These are phyloP conservation scores for Termitomyces sp. DNA, from an alignment of 768 basidiomycete species.

Conservation along the genomic window DNA sequence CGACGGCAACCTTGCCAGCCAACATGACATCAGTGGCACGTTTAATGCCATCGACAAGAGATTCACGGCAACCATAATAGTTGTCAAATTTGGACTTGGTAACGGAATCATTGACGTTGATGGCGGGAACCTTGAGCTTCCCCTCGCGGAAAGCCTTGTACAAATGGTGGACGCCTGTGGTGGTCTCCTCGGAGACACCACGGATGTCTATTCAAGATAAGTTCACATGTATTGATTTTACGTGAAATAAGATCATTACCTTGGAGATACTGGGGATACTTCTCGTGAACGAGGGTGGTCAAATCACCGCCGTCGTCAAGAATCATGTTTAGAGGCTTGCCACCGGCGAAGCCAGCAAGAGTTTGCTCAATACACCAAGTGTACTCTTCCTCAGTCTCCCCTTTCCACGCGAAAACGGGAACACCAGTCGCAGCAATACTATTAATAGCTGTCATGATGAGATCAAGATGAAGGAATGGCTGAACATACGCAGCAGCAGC, in stretches of 20 bases:
- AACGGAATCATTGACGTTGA: constrained; percentile 99
- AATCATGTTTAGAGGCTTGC: constrained; percentile 93
- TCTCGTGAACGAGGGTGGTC: constrained; percentile 91
- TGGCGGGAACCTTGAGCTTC: constrained; percentile 93
- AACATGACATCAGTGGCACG: constrained; percentile 99
- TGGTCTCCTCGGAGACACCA: constrained; percentile 98
- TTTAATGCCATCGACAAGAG: constrained; percentile 99
- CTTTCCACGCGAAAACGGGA: constrained; percentile 99
- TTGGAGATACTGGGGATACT: constrained; percentile 84
- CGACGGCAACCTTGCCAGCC: constrained; percentile 98
- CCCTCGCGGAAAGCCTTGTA: constrained; percentile 98
- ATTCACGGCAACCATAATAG: constrained; percentile 99
- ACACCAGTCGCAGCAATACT: constrained; percentile 98
- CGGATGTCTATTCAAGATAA: constrained; percentile 57
- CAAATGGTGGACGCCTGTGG: constrained; percentile 98
- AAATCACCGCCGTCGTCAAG: constrained; percentile 99
- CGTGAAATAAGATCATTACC: constrained; percentile 31
- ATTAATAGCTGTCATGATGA: constrained; percentile 5
- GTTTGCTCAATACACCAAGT: constrained; percentile 98
- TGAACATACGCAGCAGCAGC: constrained; percentile 86
- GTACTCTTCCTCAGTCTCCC: constrained; percentile 99
- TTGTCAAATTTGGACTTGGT: constrained; percentile 99
- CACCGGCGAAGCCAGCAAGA: constrained; percentile 78
- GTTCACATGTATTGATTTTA: neutral
- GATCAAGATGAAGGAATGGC: neutral